Conservation (phyloP, 2,329 filamentous ascomycete genomes). For the Trichothecium sympodiale region DNA sequence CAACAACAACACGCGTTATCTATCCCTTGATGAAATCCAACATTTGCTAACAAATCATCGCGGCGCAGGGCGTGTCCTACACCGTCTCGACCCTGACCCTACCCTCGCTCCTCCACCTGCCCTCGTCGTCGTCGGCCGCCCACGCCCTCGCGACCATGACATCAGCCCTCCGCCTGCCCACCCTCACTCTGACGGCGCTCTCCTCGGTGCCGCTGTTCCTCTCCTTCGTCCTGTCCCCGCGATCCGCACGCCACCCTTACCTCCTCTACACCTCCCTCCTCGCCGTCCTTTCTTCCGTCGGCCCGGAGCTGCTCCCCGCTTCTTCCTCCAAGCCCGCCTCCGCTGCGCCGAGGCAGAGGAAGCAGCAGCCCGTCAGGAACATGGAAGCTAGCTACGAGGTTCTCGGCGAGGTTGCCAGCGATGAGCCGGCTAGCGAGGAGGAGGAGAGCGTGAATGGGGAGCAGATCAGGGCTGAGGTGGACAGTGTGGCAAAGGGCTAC, state of each 20-base stretch:
- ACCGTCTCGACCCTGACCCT: conserved; percentile 68
- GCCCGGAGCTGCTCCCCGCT: conserved; percentile 34
- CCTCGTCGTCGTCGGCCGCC: conserved; percentile 60
- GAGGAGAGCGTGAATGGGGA: conserved; percentile 50
- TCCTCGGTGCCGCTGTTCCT: conserved; percentile 63
- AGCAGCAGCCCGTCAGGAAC: conserved; percentile 22
- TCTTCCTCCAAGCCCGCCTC: conserved; percentile 15
- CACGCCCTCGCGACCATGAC: conserved; percentile 61
- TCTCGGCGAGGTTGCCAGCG: conserved; percentile 36
- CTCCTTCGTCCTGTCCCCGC: conserved; percentile 67
- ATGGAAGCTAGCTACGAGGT: conserved; percentile 68
- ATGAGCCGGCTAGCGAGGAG: conserved; percentile 29
- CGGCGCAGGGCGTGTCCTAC: conserved; percentile 76
- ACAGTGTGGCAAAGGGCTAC: conserved; percentile 43
- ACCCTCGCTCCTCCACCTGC: conserved; percentile 70
- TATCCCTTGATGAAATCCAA: too few relatives aligned
- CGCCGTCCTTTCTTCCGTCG: conserved; percentile 48
- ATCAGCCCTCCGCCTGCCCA: conserved; percentile 50
- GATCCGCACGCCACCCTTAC: conserved; percentile 72
- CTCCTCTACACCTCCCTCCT: conserved; percentile 75
- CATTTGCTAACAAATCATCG: too few relatives aligned
- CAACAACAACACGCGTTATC: neutral
- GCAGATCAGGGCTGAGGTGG: conserved; percentile 46
- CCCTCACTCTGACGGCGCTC: conserved; percentile 56
- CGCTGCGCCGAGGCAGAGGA: conserved; percentile 15